Base-by-base conservation (phyloP, 2,329 filamentous ascomycete species). In the Fusarium drepaniforme region DNA sequence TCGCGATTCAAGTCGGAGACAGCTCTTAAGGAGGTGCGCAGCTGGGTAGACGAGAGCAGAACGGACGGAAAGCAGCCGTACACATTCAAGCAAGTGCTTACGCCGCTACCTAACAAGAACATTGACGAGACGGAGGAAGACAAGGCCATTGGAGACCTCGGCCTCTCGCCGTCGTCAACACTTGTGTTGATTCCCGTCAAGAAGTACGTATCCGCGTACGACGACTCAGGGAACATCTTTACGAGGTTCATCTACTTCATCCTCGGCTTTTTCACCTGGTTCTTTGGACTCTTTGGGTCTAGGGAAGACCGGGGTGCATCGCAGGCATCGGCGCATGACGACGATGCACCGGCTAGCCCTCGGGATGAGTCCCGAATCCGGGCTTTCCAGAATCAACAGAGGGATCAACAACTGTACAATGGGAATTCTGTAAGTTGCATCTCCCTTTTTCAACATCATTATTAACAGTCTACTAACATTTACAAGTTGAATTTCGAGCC, bases 21-120 rank as follows among this genome's bases (percentile, higher is more conserved):
- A 8, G 93, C 89, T 0, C 87, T 98, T 5, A 85, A 82, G 8
- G 90, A 94, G 51, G 92, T 98, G 1, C 90, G 96, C 9, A 84
- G 86, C 8, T 98, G 95, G 94, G 89, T 98, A 9, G 93, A 96
- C 65, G 85, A 88, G 67, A 86, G 89, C 40, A 86, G 90, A 72
- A 85, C 82, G 13, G 89, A 90, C 51, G 89, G 88, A 23, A 85
- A 88, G 35, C 81, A 87, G 15, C 94, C 95, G 0, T 98, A 95
- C 82, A 93, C 89, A 15, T 96, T 98, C 84, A 95, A 95, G 80
- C 91, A 97, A 58, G 92, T 98, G 40, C 87, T 97, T 3, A 92
- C 93, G 0, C 96, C 96, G 0, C 85, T 91, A 23, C 94, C 95
- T 2, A 97, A 93, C 81, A 91, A 90, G 73, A 90, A 89, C 12